These are phyloP conservation scores for Sporodiniella umbellata DNA, from an alignment of 371 early-diverging fungal genomes.

Conservation along the genomic window DNA sequence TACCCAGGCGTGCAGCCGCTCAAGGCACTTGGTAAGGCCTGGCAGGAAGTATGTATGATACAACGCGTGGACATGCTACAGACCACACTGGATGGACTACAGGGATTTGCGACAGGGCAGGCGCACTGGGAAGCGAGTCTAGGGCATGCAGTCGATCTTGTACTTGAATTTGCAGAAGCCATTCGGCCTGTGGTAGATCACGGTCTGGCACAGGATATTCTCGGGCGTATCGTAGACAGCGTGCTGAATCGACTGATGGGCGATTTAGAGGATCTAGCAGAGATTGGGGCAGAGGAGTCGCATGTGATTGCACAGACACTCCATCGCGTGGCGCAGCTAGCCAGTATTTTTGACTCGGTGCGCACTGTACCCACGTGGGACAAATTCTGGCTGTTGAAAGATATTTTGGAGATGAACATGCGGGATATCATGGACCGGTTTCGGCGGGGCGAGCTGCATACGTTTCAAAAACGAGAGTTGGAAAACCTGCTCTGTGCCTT, in stretches of 20 bases:
- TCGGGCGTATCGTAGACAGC: constrained; percentile 49
- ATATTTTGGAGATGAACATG: constrained; percentile 65
- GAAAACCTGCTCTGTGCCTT: constrained; percentile 57
- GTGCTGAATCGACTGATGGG: constrained; percentile 41
- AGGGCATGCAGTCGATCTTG: constrained; percentile 45
- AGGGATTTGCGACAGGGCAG: neutral
- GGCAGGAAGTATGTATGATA: constrained; percentile 33
- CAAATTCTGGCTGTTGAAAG: constrained; percentile 57
- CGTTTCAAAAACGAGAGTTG: constrained; percentile 59
- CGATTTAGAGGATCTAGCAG: constrained; percentile 54
- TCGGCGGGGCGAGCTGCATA: constrained; percentile 49
- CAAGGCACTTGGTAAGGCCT: constrained; percentile 20
- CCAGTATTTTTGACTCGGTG: constrained; percentile 44
- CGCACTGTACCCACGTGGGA: constrained; percentile 52
- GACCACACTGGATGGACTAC: constrained; percentile 11
- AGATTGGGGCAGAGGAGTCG: constrained; percentile 72
- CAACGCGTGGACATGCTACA: constrained; percentile 27
- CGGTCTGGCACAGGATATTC: constrained; percentile 22
- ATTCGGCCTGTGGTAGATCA: constrained; percentile 23
- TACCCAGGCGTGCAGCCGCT: constrained; percentile 13
- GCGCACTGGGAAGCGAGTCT: constrained; percentile 41
- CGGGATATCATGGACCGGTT: constrained; percentile 68
- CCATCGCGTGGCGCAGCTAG: constrained; percentile 50
- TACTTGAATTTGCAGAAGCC: constrained; percentile 42
- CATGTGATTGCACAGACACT: constrained; percentile 52